Evolutionary conservation across 345 rosid species (phyloP), one percentile per base, ranked within the genome.

Genomic region (Pistacia vera): DNA sequence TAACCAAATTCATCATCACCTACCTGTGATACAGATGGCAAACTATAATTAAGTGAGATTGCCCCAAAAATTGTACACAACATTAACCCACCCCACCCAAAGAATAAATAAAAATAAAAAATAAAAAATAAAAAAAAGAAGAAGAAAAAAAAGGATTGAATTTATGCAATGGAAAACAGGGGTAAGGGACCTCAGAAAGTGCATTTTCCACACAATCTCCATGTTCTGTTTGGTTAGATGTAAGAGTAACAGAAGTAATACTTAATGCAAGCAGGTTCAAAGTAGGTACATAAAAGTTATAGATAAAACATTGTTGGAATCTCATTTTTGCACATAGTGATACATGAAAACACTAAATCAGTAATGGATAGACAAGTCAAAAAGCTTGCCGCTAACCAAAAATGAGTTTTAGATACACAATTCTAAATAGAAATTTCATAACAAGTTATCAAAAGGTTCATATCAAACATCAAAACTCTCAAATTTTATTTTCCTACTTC

Each of bases 1-100:
- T 86, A 60, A 73, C 99, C 99, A 82, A 97, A 97, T 80, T 92
- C 98, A 83, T 97, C 99, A 64, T 90, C 95, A 58, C 98, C 99
- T 62, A 86, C 87, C 92, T 85, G 74, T 49, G 13, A 71, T 48
- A 17, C 72, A 66, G 30, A 61, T 54, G 60, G 44, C 16, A 63
- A 63, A 65, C 18, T 25, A 20, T 6, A 52, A 25, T 8, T 8
- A 30, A 44, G 20, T 38, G 41, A 2, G 41, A 68, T 36, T 52
- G 60, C 49, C 69, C 38, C 66, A 46, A n/a, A 61, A 55, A 49
- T 56, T 65, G 44, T 57, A 54, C 35, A 35, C 77, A 71, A 25
- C 64, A 8, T 38, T 38, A 38, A 38, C 41, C 41, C 41, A 38
- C 41, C 41, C 7, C 41, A 38, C 5, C 41, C 52, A 71, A 3